Base-by-base conservation (phyloP, 2,329 filamentous ascomycete species). In the Microdochium paspali region DNA sequence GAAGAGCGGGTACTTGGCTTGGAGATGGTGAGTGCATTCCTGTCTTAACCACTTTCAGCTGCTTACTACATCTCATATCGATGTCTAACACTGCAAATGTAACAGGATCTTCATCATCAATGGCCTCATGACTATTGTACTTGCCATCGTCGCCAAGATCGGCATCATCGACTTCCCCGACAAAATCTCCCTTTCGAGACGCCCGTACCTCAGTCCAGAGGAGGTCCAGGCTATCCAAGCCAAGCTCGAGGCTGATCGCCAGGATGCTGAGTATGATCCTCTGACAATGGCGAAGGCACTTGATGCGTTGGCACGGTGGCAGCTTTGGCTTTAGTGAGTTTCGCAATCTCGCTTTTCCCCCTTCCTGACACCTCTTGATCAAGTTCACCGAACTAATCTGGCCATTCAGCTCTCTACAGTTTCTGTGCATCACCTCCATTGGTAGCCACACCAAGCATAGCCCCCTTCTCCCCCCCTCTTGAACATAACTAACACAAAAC, bases 111-210 rank as follows among this genome's bases (percentile, higher is more conserved):
- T 44, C 13, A 44, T 44, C 42, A 26, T 44, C 23, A 44, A 24
- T 13, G 42, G 42, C 23, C 23, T 44, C 12, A 44, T 44, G 42
- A 44, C 42, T 4, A 26, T 44, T 18, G 24, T 44, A 21, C 42
- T 44, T 13, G 23, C 42, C 21, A 26, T 44, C 13, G 23, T 44
- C 7, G 42, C 42, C 42, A 26, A 25, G 23, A 15, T 44, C 9
- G 23, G 23, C 23, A 44, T 44, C 42, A 26, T 44, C 42, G 42
- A 44, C 42, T 44, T 44, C 42, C 42, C 42, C 7, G 42, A 44
- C 42, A 44, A 44, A 13, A 23, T 44, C 23, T 13, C 24, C 23
- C 24, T 26, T 13, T 24, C 42, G 3, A 25, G 23, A 24, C 42
- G 42, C 4, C 42, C 23, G 3, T 44, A 25, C 23, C 42, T 44